Base-by-base conservation (phyloP, 225 moss, liverwort and hornwort genomes). In the Physcomitrellopsis africana region DNA sequence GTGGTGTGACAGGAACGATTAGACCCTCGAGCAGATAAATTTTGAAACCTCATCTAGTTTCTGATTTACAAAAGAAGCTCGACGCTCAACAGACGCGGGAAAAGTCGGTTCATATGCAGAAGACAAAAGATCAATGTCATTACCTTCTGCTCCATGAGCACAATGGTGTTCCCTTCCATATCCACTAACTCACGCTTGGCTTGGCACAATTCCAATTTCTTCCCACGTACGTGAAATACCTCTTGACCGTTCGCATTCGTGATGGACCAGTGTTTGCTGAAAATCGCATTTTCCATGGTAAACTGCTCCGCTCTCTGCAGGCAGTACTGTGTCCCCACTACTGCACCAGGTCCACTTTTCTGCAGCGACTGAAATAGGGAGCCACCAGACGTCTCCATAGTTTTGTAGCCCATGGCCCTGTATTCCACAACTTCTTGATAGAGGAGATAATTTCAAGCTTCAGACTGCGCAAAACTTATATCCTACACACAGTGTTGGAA, bases 291-390 rank as follows among this genome's bases (percentile, higher is more conserved):
- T 18, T 81, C 60, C 17, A 86, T 63, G 2, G 59, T 61, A 29
- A 75, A 83, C 2, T 75, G 78, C 67, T 71, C 75, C 51, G 76
- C 72, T 61, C 49, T 83, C 78, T 51, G 23, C 0, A 63, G 42
- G 72, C 78, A 78, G 65, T 80, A 78, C 69, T 83, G 68, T 5
- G 63, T 44, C 49, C 78, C 86, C 3, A 86, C 86, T 49, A 86
- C 83, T 10, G 64, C 66, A 11, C 71, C 67, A 14, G 53, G 73
- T n/a, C 79, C 32, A 11, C 8, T 4, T 11, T 17, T 48, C 65
- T 79, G 72, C 17, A 61, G 27, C 53, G 79, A 26, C 69, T 79
- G 76, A 3, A 11, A 48, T 65, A 58, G 44, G 14, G 67, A 2
- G 4, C 3, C 74, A 11, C 44, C 56, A 10, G 1, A 13, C 29